Base-by-base conservation (phyloP, 495 filamentous ascomycete genomes). In the Aspergillus carlsbadensis region DNA sequence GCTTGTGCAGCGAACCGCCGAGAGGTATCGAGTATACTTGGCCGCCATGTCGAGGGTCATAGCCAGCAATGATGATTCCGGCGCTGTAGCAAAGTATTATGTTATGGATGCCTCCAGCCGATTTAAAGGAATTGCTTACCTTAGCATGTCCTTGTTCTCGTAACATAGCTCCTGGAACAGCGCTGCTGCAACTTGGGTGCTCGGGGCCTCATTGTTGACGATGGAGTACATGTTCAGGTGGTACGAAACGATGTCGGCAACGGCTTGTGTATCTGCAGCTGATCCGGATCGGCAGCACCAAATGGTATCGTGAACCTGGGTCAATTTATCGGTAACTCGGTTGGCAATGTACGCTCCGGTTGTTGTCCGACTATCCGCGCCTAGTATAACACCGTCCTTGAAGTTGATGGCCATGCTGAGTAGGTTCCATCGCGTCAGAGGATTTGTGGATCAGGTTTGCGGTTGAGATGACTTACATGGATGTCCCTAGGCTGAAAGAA, bases 251-350 rank as follows among this genome's bases (percentile, higher is more conserved):
- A 98, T 96, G 68, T 98, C 94, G 46, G 94, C 95, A 40, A 98
- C 88, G 20, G 94, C 95, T 75, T 98, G 94, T 52, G 94, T 98
- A 70, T 98, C 94, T 63, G 94, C 94, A 18, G 94, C 94, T 10
- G 94, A 98, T 26, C 94, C 94, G 49, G 95, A 97, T 61, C 87
- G 87, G 77, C 94, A 98, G 81, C 94, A 98, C 94, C 94, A 98
- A 71, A 98, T 97, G 45, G 93, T 98, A 73, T 98, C 94, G 74
- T 96, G 89, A 39, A 98, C 92, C 75, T 92, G 90, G 60, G 95
- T 98, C 68, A 98, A 86, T 81, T 98, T 98, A 80, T 98, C 94
- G 54, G 94, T 98, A 46, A 98, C 95, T 77, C 94, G 87, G 73
- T 98, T 98, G 65, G 94, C 95, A 69, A 98, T 98, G 82, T 96